Base-by-base conservation (phyloP, 139 green algal genomes). In the Zygnema circumcarinatum region DNA sequence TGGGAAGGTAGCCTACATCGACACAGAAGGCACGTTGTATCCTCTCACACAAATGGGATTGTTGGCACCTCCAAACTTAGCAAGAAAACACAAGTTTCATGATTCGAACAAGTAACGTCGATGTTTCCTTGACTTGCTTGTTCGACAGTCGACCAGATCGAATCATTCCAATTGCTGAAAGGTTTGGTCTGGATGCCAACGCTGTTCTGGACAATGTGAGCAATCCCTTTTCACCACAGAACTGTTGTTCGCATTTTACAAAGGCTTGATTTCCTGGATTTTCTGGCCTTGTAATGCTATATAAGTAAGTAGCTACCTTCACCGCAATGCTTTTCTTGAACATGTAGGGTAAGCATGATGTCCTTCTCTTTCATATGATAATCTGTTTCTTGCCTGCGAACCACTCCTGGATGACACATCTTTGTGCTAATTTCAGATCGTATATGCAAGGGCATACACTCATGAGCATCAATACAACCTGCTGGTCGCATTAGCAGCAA, bases 401-500 rank as follows among this genome's bases (percentile, higher is more conserved):
- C n/a, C n/a, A n/a, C n/a, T n/a, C n/a, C n/a, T n/a, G n/a, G n/a
- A n/a, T n/a, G n/a, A n/a, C n/a, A n/a, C n/a, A n/a, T 67, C 16
- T 84, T 7, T 74, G 20, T 84, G 31, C 42, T 16, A 29, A 67
- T 52, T 89, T 20, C 86, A 91, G 81, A 91, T 91, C n/a, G 42
- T 97, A 42, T 90, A 87, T 79, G 96, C 94, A 0, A 88, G 96
- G 0, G 94, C 95, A 0, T 94, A 94, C 88, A 98, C 94, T 29
- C 90, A 93, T 38, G 96, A 98, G 79, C 92, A 96, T 53, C 95
- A 98, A 81, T 93, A 94, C 40, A 91, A 91, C 16, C 89, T 95
- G 76, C 90, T 96, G 47, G 36, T 92, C 35, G 89, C 88, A 0
- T 73, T 98, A 47, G 94, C 93, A 0, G 95, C 95, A 1, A 92